Evolutionary conservation across 495 filamentous ascomycete genomes (phyloP).

Genomic region (Friedmanniomyces endolithicus): DNA sequence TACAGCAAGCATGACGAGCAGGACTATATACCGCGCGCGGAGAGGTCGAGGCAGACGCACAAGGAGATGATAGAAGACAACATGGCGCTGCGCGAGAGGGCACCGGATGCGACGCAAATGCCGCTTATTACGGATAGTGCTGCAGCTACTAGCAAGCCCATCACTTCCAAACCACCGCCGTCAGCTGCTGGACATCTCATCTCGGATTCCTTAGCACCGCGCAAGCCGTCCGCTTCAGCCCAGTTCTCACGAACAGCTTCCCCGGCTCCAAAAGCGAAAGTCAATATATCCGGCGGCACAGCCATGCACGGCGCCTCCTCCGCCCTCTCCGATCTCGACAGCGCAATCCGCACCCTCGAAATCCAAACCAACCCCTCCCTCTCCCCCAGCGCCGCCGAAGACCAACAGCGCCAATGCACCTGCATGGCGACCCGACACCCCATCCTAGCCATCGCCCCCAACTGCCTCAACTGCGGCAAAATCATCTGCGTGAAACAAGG

Average conservation of each 20-base stretch:
- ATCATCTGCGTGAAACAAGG: slow-evolving; percentile 95
- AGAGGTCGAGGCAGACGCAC: slow-evolving; percentile 26
- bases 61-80: slow-evolving; percentile 22
- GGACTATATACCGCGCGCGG: slow-evolving; percentile 43
- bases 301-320: slow-evolving; percentile 67
- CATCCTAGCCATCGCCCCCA: slow-evolving; percentile 72
- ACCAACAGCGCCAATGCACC: slow-evolving; percentile 51
- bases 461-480: slow-evolving; percentile 86
- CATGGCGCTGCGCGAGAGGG: slow-evolving; percentile 30
- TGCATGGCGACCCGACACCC: slow-evolving; percentile 81
- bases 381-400: slow-evolving; percentile 29
- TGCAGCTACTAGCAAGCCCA: slow-evolving; percentile 25
- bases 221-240: slow-evolving; percentile 29
- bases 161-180: slow-evolving; percentile 45
- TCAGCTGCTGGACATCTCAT: slow-evolving; percentile 64
- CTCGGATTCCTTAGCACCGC: slow-evolving; percentile 43
- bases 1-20: slow-evolving; percentile 53
- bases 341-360: slow-evolving; percentile 82
- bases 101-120: slow-evolving; percentile 29
- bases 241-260: slow-evolving; percentile 37
- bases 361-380: slow-evolving; percentile 74
- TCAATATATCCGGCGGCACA: slow-evolving; percentile 56
- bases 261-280: slow-evolving; percentile 41
- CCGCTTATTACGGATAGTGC: slow-evolving; percentile 24
- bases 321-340: slow-evolving; percentile 70